Evolutionary conservation across 148 eudicot species (phyloP).

Genomic region (Chenopodium suecicum): DNA sequence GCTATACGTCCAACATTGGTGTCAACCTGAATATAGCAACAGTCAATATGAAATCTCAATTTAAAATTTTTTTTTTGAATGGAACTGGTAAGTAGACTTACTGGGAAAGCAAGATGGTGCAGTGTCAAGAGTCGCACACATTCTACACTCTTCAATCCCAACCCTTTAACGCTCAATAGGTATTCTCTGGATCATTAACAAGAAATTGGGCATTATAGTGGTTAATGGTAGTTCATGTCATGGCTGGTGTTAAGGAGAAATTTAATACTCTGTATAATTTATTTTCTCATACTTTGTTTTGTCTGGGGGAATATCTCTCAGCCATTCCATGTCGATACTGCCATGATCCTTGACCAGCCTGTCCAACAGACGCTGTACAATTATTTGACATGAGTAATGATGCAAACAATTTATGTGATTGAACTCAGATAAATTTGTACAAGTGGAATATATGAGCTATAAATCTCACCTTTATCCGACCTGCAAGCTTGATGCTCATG

Average conservation of each 20-base stretch:
- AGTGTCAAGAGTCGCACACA: conserved; percentile 96
- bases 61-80: not conserved
- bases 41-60: conserved; percentile 9
- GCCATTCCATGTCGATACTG: conserved; percentile 91
- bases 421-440: not conserved
- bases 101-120: conserved; percentile 98
- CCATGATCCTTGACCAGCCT: conserved; percentile 86
- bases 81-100: conserved; percentile 38
- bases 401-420: not conserved
- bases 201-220: not conserved
- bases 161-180: conserved; percentile 78
- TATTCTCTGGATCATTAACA: conserved; percentile 63
- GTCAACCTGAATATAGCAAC: conserved; percentile 64
- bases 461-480: conserved; percentile 67
- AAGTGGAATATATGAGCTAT: not conserved
- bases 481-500: conserved; percentile 95
- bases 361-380: conserved; percentile 73
- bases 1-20: conserved; percentile 97
- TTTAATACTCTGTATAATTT: not conserved
- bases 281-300: conserved; percentile 77
- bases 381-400: conserved; percentile 14
- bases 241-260: not conserved
- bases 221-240: not conserved
- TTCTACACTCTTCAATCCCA: conserved; percentile 98
- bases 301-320: conserved; percentile 93